These are phyloP conservation scores for Dactylella cylindrospora DNA, from an alignment of 2,329 filamentous ascomycete genomes.

Conservation along the genomic window DNA sequence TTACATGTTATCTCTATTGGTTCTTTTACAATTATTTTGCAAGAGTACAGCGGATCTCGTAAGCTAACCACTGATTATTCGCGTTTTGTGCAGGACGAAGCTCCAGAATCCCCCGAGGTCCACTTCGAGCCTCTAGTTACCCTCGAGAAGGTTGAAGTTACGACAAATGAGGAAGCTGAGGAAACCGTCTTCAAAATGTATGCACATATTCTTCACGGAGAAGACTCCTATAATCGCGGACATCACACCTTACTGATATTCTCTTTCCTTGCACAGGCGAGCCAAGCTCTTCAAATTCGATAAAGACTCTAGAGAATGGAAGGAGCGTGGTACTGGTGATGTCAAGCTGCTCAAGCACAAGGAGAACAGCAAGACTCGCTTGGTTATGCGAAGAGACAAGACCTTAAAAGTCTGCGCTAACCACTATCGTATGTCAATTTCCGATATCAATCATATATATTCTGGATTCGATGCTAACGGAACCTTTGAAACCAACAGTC, in stretches of 20 bases:
- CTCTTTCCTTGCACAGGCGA: conserved; percentile 55
- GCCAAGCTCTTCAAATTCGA: conserved; percentile 99
- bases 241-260: conserved; percentile 2
- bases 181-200: conserved; percentile 97
- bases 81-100: conserved; percentile 62
- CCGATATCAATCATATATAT: no score
- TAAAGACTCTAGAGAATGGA: conserved; percentile 90
- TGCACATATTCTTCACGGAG: neutral
- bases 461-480: no score
- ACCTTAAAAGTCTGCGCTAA: conserved; percentile 99
- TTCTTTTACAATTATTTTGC: conserved; percentile 18
- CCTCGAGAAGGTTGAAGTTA: conserved; percentile 92
- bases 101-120: conserved; percentile 84
- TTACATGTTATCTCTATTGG: conserved; percentile 2
- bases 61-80: neutral
- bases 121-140: conserved; percentile 97
- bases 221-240: neutral
- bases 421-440: conserved; percentile 78
- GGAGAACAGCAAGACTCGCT: conserved; percentile 94
- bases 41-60: conserved; percentile 41
- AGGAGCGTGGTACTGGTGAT: conserved; percentile 96
- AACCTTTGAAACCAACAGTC: conserved; percentile 59
- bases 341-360: conserved; percentile 97
- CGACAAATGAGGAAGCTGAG: conserved; percentile 98
- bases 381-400: conserved; percentile 99